Base-by-base conservation (phyloP, 352 stramenopile species). In the Pythium biforme region DNA sequence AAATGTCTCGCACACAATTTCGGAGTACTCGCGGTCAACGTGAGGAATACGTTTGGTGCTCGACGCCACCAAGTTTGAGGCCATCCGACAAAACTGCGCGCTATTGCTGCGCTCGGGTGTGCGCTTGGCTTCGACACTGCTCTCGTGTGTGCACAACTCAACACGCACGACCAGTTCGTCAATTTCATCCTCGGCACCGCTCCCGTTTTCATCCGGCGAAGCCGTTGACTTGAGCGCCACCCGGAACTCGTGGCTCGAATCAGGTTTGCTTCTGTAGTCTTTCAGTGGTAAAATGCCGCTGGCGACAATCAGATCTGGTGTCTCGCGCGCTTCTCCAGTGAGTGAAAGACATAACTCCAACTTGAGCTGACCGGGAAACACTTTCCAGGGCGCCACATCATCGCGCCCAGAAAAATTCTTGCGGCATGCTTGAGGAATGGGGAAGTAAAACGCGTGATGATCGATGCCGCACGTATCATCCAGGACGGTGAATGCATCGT, bases 361-460 rank as follows among this genome's bases (percentile, higher is more conserved):
- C 60, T 80, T 72, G 4, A 95, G 43, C 27, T 88, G 41, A 11
- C 86, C 86, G 29, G 86, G 86, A 59, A 92, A 92, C 26, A 78
- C 66, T 33, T 77, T 78, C 86, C 86, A 95, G 11, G 83, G 77
- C 19, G 85, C 86, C 20, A 95, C 68, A 69, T 92, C 81, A 34
- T 89, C 75, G 40, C 82, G 81, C 4, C 84, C 81, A 17, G 83
- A 83, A 53, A 89, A 91, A 60, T 87, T 91, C 66, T 89, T 90
- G 15, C 83, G 77, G 46, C 71, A 79, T 7, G 83, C 79, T 69
- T 93, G 86, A 7, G 83, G 83, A 17, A 95, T 72, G 19, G 83
- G 86, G 53, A 92, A 95, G 41, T 87, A 92, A 56, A 80, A 89
- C n/a, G 86, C 81, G 47, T 95, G 82, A 39, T 92, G 83, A 68